These are phyloP conservation scores for Penicillium palitans DNA, from an alignment of 2,329 filamentous ascomycete genomes.

Conservation along the genomic window DNA sequence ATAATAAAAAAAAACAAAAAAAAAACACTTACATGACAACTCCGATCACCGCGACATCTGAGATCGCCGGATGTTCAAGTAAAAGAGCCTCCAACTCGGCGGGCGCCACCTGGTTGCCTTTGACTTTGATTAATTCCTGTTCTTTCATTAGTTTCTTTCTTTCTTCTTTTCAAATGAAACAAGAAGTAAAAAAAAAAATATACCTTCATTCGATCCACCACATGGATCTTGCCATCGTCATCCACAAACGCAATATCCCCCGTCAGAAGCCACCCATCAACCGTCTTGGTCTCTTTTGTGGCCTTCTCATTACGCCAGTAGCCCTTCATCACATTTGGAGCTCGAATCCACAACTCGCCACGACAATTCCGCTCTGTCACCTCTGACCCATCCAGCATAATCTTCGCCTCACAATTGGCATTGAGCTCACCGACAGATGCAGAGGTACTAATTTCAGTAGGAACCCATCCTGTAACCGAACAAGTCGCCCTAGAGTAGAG, in stretches of 20 bases:
- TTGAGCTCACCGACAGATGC: conserved; percentile 62
- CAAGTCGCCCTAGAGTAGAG: conserved; percentile 58
- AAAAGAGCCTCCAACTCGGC: conserved; percentile 61
- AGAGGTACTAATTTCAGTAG: conserved; percentile 46
- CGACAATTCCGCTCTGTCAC: conserved; percentile 53
- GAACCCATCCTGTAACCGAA: conserved; percentile 65
- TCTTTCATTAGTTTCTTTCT: neutral
- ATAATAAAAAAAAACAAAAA: too few species aligned
- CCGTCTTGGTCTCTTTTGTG: conserved; percentile 62
- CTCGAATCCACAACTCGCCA: conserved; percentile 73
- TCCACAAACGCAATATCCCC: conserved; percentile 69
- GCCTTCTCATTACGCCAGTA: conserved; percentile 74
- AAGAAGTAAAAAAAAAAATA: too few species aligned
- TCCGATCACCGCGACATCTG: conserved; percentile 69
- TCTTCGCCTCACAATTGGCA: conserved; percentile 67
- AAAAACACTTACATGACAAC: conserved; percentile 49
- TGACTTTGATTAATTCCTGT: conserved; percentile 63
- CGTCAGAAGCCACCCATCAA: conserved; percentile 69
- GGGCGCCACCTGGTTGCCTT: conserved; percentile 62
- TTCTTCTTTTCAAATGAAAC: too few species aligned
- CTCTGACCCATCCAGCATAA: conserved; percentile 57
- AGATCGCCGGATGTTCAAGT: conserved; percentile 56
- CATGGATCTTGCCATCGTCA: conserved; percentile 57
- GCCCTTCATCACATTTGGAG: conserved; percentile 70
- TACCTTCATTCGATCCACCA: conserved; percentile 74